phyloP scores from a whole-genome alignment of 768 basidiomycete genomes.

The Trametopsis cervina region DNA sequence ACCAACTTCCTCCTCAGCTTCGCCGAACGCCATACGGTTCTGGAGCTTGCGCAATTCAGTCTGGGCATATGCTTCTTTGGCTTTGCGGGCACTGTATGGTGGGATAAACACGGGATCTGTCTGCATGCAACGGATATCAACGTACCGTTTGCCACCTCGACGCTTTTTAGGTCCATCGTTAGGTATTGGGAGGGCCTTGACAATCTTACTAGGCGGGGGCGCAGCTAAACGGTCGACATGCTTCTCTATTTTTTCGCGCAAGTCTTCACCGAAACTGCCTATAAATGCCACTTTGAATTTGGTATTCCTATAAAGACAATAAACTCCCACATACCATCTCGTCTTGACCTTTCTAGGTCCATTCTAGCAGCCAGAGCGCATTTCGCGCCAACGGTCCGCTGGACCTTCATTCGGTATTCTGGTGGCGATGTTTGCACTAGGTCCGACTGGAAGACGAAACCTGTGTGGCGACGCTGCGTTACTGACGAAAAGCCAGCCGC shows the following conservation, averaged over 20 bases:
- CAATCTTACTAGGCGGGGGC: conserved; percentile 89
- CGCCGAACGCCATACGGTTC: conserved; percentile 94
- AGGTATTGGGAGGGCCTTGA: conserved; percentile 90
- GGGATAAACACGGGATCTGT: neutral
- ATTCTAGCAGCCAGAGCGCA: conserved; percentile 85
- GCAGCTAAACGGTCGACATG: conserved; percentile 88
- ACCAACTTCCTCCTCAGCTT: conserved; percentile 93
- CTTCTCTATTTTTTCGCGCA: conserved; percentile 87
- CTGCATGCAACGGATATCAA: conserved; percentile 16
- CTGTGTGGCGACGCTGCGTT: conserved; percentile 87
- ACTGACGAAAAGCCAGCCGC: conserved; percentile 85
- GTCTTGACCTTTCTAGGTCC: conserved; percentile 79
- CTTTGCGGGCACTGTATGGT: conserved; percentile 74
- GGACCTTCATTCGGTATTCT: conserved; percentile 87
- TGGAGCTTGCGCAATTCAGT: conserved; percentile 96
- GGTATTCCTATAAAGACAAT: too few relatives aligned
- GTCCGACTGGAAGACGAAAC: conserved; percentile 94
- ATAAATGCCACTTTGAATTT: neutral
- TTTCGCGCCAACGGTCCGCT: conserved; percentile 92
- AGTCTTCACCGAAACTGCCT: conserved; percentile 76
- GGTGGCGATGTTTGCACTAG: conserved; percentile 78
- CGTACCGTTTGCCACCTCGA: conserved; percentile 86
- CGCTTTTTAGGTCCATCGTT: conserved; percentile 95
- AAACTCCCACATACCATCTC: conserved; percentile 78
- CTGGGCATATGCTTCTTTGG: conserved; percentile 97